Base-by-base conservation (phyloP, 2,329 filamentous ascomycete genomes). In the Fusarium sp. region DNA sequence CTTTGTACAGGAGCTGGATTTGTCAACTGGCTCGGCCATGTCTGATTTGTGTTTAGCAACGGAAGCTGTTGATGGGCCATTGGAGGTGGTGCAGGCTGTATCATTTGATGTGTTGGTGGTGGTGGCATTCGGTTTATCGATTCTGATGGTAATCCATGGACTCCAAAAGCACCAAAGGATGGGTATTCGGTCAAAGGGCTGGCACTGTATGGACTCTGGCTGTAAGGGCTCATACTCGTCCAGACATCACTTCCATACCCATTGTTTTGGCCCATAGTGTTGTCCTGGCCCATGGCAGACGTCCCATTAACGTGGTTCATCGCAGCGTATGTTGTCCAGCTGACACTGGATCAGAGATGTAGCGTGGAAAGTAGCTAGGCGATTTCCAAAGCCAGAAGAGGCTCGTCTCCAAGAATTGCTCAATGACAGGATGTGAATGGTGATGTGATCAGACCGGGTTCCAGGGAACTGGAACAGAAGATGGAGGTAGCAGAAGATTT, bases 1-100 rank as follows among this genome's bases (percentile, higher is more conserved):
- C 81, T 88, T 16, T 73, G 75, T 16, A 76, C 72, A 8, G 79
- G 79, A 45, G 88, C 85, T 46, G 92, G 91, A 70, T 91, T 92
- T 47, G 91, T 92, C 78, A 95, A 83, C 87, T 94, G 91, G 79
- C 92, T 95, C 10, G 93, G 93, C 93, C 93, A 97, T 68, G 87
- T 85, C 53, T 52, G 50, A n/a, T 52, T 52, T 42, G 86, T 92
- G 74, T 93, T 90, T 70, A 95, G 83, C 77, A 92, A 91, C 24
- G 92, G 89, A 22, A 92, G 81, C 65, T 88, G 83, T 67, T 88
- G 85, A 73, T 86, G 86, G 72, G 88, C 85, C 73, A 89, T 86
- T 72, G 82, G 81, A 32, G 76, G 63, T 29, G 72, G 75, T 30
- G 76, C 67, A 32, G 77, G 78, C 16, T 78, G 77, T 59, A 79